Base-by-base conservation (phyloP, 2,329 filamentous ascomycete species). In the Neofusicoccum sp. region DNA sequence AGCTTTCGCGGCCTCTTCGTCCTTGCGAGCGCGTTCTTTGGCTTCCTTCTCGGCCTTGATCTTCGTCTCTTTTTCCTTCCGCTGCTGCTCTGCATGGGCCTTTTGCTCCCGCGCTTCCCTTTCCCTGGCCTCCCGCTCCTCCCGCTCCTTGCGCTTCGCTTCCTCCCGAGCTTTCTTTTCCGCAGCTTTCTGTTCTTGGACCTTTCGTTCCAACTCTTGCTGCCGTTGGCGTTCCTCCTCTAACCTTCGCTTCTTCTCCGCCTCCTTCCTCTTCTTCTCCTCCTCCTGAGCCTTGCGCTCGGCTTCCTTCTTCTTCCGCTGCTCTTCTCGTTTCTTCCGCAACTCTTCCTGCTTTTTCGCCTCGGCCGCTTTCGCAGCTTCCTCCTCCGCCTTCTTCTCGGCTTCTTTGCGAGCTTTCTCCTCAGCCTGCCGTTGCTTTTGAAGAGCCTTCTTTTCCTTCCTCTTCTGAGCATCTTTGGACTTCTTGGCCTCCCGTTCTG, bases 391-490 rank as follows among this genome's bases (percentile, higher is more conserved):
- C 12, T 90, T 91, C 74, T 90, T 93, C 72, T 96, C 92, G 4
- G 92, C 91, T 45, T 98, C 93, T 68, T 87, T 90, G 61, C 86
- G 88, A 34, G 91, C 89, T 75, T 91, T 93, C 71, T 97, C 93
- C 72, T 97, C 93, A n/a, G 93, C 91, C 65, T 90, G 87, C 2
- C 87, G 88, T 72, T 91, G 88, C 76, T 93, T 96, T 78, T 96
- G 93, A 70, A 91, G 87, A 24, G 88, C 88, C 65, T 93, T 91
- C 79, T 93, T 96, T 70, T 96, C 93, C 76, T 96, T 98, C 73
- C 90, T 91, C 81, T 95, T 96, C 74, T 96, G 90, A 14, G 95
- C 93, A 70, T 96, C 93, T 71, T 91, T 91, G 49, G 91, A 90
- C 75, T 93, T 96, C 79, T 97, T 97, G 20, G 90, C 92, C 73